Evolutionary conservation across 176 grass and related monocot genomes (phyloP).

Genomic region (Bonia amplexicaulis): DNA sequence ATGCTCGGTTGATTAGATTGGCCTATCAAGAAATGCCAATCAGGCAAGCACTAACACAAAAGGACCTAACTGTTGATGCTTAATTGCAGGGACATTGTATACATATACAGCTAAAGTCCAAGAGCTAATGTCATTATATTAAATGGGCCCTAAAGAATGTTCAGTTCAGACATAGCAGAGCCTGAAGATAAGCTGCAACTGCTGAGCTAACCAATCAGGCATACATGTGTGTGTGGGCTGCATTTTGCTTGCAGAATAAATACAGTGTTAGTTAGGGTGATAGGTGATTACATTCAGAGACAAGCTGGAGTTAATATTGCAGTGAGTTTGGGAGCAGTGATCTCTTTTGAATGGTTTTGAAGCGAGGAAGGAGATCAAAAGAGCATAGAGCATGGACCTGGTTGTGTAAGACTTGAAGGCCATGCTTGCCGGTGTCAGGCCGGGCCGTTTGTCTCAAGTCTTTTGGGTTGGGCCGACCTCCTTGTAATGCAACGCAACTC

Average conservation of each 20-base stretch:
- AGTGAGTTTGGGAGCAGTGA: neutral
- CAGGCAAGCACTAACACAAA: conserved; percentile 29
- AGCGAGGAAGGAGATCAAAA: neutral
- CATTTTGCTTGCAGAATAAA: neutral
- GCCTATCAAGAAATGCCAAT: conserved; percentile 35
- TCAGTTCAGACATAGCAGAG: conserved; percentile 4
- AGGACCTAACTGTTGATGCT: conserved; percentile 25
- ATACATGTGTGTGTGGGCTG: neutral
- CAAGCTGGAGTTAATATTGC: neutral
- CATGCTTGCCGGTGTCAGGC: too few relatives aligned
- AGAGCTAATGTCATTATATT: neutral
- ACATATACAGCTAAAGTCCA: conserved; percentile 23
- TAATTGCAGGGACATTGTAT: conserved; percentile 14
- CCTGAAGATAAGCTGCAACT: neutral
- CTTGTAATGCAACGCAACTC: too few relatives aligned
- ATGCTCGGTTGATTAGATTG: conserved; percentile 39
- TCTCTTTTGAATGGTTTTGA: conserved; percentile 37
- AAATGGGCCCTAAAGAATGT: conserved; percentile 19
- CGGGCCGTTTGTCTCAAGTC: too few relatives aligned
- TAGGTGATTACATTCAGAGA: neutral
- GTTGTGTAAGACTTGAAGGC: too few relatives aligned
- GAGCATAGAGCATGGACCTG: conserved; percentile 5
- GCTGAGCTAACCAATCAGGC: neutral
- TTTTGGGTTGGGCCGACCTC: too few relatives aligned
- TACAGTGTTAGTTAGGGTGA: neutral